Percentiles rank a stretch among this genome's conserved stretches.
These are phyloP conservation scores for Rhodotorula sp. DNA, from an alignment of 1,284 basidiomycete species.

Conservation along the genomic window DNA sequence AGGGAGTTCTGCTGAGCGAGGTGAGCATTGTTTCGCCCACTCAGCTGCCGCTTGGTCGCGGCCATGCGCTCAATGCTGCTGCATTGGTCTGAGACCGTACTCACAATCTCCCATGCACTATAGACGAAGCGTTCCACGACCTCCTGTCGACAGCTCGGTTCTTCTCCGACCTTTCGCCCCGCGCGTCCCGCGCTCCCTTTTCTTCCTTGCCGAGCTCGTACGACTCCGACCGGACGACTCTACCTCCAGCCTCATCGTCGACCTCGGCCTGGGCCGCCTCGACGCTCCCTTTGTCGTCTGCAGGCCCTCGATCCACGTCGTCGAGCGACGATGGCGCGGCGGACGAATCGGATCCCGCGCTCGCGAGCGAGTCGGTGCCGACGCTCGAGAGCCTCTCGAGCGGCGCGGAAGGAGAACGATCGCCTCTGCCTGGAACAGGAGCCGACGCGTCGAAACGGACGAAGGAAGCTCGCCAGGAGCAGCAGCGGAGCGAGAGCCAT, in stretches of 20 bases:
- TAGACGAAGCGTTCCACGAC: slow-evolving; percentile 28
- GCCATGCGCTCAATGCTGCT: not conserved
- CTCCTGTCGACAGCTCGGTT: slow-evolving; percentile 26
- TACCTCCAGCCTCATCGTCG: not conserved
- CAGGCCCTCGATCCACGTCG: not conserved
- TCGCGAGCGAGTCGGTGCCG: slow-evolving; percentile 23
- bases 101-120: no score
- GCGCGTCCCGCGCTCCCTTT: not conserved
- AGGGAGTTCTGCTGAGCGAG: slow-evolving; percentile 3
- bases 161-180: slow-evolving; percentile 30
- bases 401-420: not conserved
- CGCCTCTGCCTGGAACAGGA: not conserved
- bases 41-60: not conserved
- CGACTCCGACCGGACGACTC: slow-evolving; percentile 6
- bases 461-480: not conserved
- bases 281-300: not conserved
- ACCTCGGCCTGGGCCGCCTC: not conserved
- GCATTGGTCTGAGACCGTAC: no score
- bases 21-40: not conserved
- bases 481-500: not conserved
- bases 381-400: slow-evolving; percentile 24
- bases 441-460: not conserved
- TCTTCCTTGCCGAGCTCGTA: slow-evolving; percentile 8
- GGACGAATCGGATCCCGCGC: slow-evolving; percentile 15
- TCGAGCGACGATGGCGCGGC: not conserved